phyloP scores from a whole-genome alignment of 2,329 filamentous ascomycete species.

The Rutstroemia sp. region DNA sequence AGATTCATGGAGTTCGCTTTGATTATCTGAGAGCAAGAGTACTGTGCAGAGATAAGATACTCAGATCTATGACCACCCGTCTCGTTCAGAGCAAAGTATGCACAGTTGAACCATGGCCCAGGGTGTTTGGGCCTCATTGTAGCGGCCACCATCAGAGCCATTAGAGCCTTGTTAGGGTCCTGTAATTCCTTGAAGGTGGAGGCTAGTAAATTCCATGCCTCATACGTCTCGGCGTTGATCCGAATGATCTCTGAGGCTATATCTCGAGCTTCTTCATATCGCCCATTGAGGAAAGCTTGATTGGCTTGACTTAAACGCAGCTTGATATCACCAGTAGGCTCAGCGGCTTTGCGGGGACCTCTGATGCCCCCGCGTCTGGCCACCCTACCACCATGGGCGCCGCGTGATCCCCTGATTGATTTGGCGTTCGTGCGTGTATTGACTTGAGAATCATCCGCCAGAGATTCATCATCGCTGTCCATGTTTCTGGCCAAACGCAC shows the following conservation, averaged over 20 bases:
- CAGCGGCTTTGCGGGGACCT: constrained; percentile 48
- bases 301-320: constrained; percentile 59
- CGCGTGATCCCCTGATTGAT: constrained; percentile 4
- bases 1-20: constrained; percentile 44
- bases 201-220: constrained; percentile 56
- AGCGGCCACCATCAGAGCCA: constrained; percentile 53
- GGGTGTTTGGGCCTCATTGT: constrained; percentile 55
- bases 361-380: constrained; percentile 16
- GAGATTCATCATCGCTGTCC: constrained; percentile 9
- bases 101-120: constrained; percentile 50
- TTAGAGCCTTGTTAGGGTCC: constrained; percentile 48
- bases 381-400: neutral
- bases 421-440: neutral
- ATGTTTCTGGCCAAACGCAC: constrained; percentile 17
- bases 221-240: constrained; percentile 59
- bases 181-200: constrained; percentile 55
- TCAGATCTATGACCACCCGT: constrained; percentile 39
- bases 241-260: constrained; percentile 57
- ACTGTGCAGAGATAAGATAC: constrained; percentile 46
- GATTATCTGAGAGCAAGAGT: constrained; percentile 54
- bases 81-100: constrained; percentile 46
- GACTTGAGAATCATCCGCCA: neutral
- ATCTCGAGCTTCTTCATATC: constrained; percentile 52
- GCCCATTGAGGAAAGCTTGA: constrained; percentile 55
- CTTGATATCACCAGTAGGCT: constrained; percentile 66